Percentiles rank a stretch among this genome's conserved stretches.
Conservation (phyloP, 257 asterid genomes). For the Voacanga thouarsii region DNA sequence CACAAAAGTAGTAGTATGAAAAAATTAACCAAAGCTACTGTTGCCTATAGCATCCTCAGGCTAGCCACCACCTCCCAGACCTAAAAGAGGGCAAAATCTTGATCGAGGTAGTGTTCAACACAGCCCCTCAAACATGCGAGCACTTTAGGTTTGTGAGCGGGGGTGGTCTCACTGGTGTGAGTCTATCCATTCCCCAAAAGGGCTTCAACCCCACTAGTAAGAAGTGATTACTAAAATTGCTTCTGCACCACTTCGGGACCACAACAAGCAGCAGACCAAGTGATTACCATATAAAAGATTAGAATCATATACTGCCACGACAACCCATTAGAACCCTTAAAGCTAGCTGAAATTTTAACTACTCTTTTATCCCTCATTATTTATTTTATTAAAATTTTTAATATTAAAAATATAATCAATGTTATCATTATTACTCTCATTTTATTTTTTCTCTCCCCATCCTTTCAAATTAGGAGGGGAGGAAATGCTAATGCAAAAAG, state of each 20-base stretch:
- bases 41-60: neutral
- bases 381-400: too few species aligned
- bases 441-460: too few species aligned
- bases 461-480: too few species aligned
- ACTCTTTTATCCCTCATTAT: too few species aligned
- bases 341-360: neutral
- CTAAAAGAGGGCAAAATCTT: neutral
- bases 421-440: too few species aligned
- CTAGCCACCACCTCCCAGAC: neutral
- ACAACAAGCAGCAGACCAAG: neutral
- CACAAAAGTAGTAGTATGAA: neutral
- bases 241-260: neutral
- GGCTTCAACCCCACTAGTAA: neutral
- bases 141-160: neutral
- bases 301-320: neutral
- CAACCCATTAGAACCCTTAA: neutral
- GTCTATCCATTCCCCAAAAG: neutral
- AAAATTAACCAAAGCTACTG: neutral
- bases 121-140: neutral
- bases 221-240: neutral
- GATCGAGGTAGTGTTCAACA: neutral
- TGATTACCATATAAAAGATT: neutral
- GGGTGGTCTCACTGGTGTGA: too few species aligned
- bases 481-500: too few species aligned
- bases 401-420: too few species aligned